phyloP scores from a whole-genome alignment of 2,329 filamentous ascomycete genomes.

The Scleromitrula shiraiana region DNA sequence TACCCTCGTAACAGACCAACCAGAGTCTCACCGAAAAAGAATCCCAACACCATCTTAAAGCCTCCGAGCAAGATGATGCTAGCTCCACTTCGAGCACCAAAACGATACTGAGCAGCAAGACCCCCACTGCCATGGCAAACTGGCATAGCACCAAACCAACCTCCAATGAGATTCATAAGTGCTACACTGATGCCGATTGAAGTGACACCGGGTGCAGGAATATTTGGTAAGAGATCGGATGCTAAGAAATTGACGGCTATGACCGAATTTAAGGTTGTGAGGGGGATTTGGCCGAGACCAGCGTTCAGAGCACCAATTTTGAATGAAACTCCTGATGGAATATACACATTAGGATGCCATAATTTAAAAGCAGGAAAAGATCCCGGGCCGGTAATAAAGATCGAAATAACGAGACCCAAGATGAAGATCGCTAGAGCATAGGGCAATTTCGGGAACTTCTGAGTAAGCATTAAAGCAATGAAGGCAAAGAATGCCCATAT shows the following conservation, averaged over 20 bases:
- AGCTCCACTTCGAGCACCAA: conserved; percentile 81
- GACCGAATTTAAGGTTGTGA: conserved; percentile 88
- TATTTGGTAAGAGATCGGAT: conserved; percentile 63
- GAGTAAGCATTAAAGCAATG: conserved; percentile 59
- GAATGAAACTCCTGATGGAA: conserved; percentile 40
- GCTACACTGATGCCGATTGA: conserved; percentile 75
- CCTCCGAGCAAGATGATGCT: conserved; percentile 73
- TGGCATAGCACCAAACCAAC: conserved; percentile 93
- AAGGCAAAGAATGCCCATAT: conserved; percentile 72
- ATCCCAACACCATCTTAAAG: conserved; percentile 67
- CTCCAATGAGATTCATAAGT: conserved; percentile 73
- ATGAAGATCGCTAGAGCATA: conserved; percentile 70
- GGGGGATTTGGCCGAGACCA: conserved; percentile 70
- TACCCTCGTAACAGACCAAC: conserved; percentile 63
- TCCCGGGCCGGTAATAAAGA: conserved; percentile 34
- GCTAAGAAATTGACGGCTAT: conserved; percentile 79
- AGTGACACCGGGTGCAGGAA: conserved; percentile 63
- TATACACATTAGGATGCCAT: conserved; percentile 49
- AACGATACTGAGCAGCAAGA: conserved; percentile 82
- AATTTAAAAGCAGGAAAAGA: conserved; percentile 45
- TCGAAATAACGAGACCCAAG: conserved; percentile 59
- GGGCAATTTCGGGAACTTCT: conserved; percentile 57
- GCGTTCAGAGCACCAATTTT: conserved; percentile 46
- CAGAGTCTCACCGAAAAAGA: conserved; percentile 69
- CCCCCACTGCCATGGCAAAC: conserved; percentile 91